These are phyloP conservation scores for Paramecium primaurelia DNA, from an alignment of 73 alveolate species.

Conservation along the genomic window DNA sequence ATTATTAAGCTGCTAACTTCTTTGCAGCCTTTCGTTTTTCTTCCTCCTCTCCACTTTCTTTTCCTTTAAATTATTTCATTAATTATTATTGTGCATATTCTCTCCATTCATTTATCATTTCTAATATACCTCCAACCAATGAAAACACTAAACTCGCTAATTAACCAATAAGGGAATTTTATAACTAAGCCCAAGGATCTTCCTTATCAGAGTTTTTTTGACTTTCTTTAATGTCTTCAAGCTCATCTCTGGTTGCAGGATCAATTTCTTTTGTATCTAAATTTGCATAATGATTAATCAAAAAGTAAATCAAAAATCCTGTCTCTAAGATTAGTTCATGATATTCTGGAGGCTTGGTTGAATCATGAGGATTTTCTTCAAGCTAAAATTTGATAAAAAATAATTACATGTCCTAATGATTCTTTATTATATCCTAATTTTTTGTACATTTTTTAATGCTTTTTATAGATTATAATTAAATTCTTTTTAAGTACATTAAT, in stretches of 20 bases:
- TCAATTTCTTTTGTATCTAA: conserved; percentile 29
- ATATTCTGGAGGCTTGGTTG: conserved; percentile 16
- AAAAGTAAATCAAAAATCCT: conserved; percentile 56
- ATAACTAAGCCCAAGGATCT: conserved; percentile 56
- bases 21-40: conserved; percentile 25
- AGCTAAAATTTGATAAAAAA: not conserved
- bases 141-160: conserved; percentile 52
- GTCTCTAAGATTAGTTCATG: conserved; percentile 53
- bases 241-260: conserved; percentile 35
- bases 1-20: not conserved
- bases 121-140: conserved; percentile 49
- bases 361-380: conserved; percentile 4
- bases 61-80: conserved; percentile 4
- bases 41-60: not conserved
- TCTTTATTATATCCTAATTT: conserved; percentile 37
- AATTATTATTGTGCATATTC: not conserved
- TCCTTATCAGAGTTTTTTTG: conserved; percentile 24
- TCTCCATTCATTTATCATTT: conserved; percentile 35
- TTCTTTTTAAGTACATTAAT: conserved; percentile 61
- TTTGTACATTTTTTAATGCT: conserved; percentile 47
- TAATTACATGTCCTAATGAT: conserved; percentile 29
- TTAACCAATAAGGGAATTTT: conserved; percentile 10
- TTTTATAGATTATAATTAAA: conserved; percentile 50
- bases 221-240: conserved; percentile 13
- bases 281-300: conserved; percentile 28